Evolutionary conservation across 495 filamentous ascomycete species (phyloP).

Genomic region (Aspergillus wentii): DNA sequence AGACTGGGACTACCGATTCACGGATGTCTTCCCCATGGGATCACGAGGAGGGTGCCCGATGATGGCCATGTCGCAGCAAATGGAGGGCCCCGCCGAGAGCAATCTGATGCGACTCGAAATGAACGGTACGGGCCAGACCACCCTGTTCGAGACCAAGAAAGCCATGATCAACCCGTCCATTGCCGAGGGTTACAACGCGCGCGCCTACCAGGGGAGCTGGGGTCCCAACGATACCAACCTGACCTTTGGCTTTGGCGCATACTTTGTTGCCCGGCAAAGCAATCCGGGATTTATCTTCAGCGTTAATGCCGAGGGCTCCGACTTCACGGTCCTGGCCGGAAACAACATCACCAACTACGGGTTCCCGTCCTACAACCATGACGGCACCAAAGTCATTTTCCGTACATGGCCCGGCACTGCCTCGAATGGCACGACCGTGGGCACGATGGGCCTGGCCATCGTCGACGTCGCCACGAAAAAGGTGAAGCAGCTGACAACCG

Average conservation of each 20-base stretch:
- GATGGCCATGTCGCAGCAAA: too few relatives aligned
- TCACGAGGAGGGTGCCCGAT: too few relatives aligned
- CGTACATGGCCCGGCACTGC: too few relatives aligned
- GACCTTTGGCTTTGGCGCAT: slow-evolving; percentile 8
- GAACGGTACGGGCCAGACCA: too few relatives aligned
- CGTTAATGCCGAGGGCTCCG: slow-evolving; percentile 5
- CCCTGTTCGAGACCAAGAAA: too few relatives aligned
- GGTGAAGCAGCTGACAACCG: slow-evolving; percentile 3
- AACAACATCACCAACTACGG: slow-evolving; percentile 6
- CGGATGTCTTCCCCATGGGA: too few relatives aligned
- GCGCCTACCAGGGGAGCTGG: slow-evolving; percentile 12
- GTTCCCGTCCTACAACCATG: slow-evolving; percentile 9
- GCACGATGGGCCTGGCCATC: slow-evolving; percentile 3
- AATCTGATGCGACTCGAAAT: too few relatives aligned
- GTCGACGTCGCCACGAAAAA: slow-evolving; percentile 5
- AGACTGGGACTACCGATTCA: slow-evolving; percentile 12
- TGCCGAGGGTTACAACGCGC: slow-evolving; percentile 2
- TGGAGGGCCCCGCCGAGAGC: too few relatives aligned
- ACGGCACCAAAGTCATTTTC: slow-evolving; percentile 8
- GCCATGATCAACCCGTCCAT: not conserved
- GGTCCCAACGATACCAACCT: slow-evolving; percentile 7
- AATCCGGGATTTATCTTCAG: slow-evolving; percentile 4
- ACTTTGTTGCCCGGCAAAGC: slow-evolving; percentile 5
- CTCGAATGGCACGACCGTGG: too few relatives aligned
- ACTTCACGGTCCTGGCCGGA: not conserved